Conservation (phyloP, 495 filamentous ascomycete species). For the Penicillium dipodomyicola region DNA sequence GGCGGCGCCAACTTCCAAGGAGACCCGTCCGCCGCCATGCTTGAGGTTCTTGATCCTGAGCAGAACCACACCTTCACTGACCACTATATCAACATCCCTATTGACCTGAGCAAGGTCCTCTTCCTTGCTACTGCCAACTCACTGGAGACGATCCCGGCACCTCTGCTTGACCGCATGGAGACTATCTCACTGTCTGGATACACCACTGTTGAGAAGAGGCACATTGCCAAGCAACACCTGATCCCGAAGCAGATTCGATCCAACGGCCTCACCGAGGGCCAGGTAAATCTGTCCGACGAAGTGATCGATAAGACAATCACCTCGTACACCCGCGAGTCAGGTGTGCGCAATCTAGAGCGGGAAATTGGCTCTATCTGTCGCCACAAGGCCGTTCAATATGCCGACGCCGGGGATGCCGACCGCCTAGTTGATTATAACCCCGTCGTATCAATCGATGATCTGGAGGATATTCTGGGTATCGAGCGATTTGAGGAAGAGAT, state of each 20-base stretch:
- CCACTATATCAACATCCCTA: constrained; percentile 94
- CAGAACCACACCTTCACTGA: constrained; percentile 95
- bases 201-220: constrained; percentile 95
- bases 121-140: constrained; percentile 99
- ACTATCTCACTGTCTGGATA: constrained; percentile 89
- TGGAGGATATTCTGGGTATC: constrained; percentile 89
- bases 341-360: constrained; percentile 92
- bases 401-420: constrained; percentile 81
- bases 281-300: constrained; percentile 73
- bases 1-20: constrained; percentile 90
- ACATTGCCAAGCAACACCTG: constrained; percentile 90
- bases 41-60: constrained; percentile 97
- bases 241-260: constrained; percentile 87
- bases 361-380: constrained; percentile 94
- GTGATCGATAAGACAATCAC: constrained; percentile 93
- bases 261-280: constrained; percentile 72
- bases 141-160: constrained; percentile 90
- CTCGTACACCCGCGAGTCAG: constrained; percentile 95
- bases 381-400: constrained; percentile 90
- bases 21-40: constrained; percentile 97
- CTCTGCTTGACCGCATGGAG: constrained; percentile 97
- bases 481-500: constrained; percentile 96
- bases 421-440: constrained; percentile 69
- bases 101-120: constrained; percentile 92
- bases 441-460: constrained; percentile 67